These are phyloP conservation scores for Microdochium bolleyi DNA, from an alignment of 2,329 filamentous ascomycete species.

Conservation along the genomic window DNA sequence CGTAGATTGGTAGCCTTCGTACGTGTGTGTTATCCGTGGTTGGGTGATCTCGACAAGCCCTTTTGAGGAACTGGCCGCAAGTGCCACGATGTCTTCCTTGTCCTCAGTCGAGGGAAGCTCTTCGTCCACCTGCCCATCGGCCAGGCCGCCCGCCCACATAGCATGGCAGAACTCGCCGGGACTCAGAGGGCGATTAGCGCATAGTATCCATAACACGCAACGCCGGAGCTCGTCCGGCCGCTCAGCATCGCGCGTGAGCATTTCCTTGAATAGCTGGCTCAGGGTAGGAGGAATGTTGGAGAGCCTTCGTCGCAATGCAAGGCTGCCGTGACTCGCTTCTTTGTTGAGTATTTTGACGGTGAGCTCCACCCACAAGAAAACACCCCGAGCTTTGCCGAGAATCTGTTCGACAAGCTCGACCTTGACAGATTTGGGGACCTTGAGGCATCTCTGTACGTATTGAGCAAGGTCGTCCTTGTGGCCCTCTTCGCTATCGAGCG, in stretches of 20 bases:
- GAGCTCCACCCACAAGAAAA: slow-evolving; percentile 37
- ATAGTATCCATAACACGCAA: slow-evolving; percentile 27
- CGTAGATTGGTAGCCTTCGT: no score
- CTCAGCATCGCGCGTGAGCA: slow-evolving; percentile 13
- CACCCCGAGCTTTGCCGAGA: slow-evolving; percentile 25
- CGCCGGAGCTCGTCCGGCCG: slow-evolving; percentile 16
- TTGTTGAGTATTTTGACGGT: slow-evolving; percentile 35
- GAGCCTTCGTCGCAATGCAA: slow-evolving; percentile 15
- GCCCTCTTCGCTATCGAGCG: background rate
- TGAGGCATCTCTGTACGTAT: slow-evolving; percentile 23
- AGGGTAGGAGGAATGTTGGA: slow-evolving; percentile 27
- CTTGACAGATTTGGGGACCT: slow-evolving; percentile 9
- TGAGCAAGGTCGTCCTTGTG: slow-evolving; percentile 9
- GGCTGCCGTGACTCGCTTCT: slow-evolving; percentile 24
- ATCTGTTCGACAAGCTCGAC: slow-evolving; percentile 19
- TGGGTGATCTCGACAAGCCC: slow-evolving; percentile 37
- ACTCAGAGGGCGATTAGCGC: slow-evolving; percentile 21
- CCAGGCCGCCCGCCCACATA: slow-evolving; percentile 14
- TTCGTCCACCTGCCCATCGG: slow-evolving; percentile 2
- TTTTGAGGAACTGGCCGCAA: slow-evolving; percentile 35
- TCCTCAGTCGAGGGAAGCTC: slow-evolving; percentile 10
- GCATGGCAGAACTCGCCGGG: slow-evolving; percentile 26
- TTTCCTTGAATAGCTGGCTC: slow-evolving; percentile 24
- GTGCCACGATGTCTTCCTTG: slow-evolving; percentile 9
- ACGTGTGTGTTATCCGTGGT: no score